Percentiles rank a stretch among this genome's conserved stretches.
Evolutionary conservation across 306 rosid genomes (phyloP).

Genomic region (Mimosa bimucronata): DNA sequence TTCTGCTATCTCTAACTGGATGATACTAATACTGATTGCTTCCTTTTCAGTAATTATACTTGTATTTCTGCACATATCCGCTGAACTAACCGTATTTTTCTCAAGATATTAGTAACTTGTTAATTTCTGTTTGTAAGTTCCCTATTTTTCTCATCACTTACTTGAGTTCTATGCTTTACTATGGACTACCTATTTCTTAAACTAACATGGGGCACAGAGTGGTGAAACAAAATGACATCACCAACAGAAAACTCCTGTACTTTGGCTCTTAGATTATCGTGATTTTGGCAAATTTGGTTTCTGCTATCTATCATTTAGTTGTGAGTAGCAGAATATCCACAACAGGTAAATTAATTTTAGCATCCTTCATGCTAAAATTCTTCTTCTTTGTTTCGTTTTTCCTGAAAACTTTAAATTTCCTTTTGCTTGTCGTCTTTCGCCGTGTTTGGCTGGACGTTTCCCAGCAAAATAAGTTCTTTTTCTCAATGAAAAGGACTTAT

Average conservation of each 20-base stretch:
- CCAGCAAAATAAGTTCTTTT: no score
- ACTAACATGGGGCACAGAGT: background rate
- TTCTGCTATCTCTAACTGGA: conserved; percentile 5
- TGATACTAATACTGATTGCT: background rate
- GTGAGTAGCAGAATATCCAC: background rate
- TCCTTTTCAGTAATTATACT: background rate
- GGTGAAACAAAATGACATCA: background rate
- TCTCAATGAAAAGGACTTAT: no score
- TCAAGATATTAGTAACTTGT: background rate
- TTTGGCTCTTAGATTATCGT: background rate
- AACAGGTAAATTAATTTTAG: background rate
- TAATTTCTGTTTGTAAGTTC: conserved; percentile 10
- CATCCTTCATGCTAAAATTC: background rate
- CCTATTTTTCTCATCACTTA: background rate
- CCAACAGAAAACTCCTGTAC: background rate
- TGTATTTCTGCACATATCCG: background rate
- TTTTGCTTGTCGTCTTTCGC: no score
- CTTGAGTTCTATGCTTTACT: conserved; percentile 11
- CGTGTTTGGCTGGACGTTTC: no score
- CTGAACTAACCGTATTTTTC: background rate
- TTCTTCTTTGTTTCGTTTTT: no score
- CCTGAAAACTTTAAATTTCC: no score
- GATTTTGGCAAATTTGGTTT: background rate
- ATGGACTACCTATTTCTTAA: background rate
- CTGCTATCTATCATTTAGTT: background rate